phyloP scores from a whole-genome alignment of 495 filamentous ascomycete species.

The Hypomontagnella monticulosa region DNA sequence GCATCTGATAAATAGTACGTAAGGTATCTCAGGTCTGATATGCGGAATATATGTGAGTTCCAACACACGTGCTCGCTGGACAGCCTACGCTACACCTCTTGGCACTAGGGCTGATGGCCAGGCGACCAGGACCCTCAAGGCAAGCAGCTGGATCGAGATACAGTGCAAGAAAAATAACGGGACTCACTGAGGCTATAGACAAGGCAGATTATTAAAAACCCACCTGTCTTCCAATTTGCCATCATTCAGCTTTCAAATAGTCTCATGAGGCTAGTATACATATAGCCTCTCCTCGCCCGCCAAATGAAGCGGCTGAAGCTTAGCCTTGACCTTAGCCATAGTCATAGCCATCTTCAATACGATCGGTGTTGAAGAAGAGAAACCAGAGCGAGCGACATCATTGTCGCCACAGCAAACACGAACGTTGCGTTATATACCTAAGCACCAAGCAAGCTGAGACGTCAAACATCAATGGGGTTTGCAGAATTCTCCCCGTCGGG shows the following conservation, averaged over 20 bases:
- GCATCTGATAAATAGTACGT: constrained; percentile 23
- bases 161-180: constrained; percentile 1
- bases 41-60: not conserved
- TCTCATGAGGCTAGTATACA: not conserved
- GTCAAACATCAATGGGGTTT: constrained; percentile 23
- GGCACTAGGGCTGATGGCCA: constrained; percentile 25
- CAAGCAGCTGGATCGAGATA: constrained; percentile 12
- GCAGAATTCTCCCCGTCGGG: not conserved
- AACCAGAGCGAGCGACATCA: constrained; percentile 4
- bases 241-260: constrained; percentile 3
- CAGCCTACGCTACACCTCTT: constrained; percentile 12
- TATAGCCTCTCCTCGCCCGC: not conserved
- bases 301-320: constrained; percentile 17
- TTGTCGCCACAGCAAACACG: not conserved
- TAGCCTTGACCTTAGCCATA: not conserved
- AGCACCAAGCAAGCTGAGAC: constrained; percentile 17
- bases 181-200: constrained; percentile 6
- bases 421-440: not conserved
- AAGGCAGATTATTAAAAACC: constrained; percentile 27
- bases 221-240: not conserved
- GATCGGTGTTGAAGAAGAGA: constrained; percentile 6
- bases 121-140: not conserved
- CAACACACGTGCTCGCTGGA: constrained; percentile 9
- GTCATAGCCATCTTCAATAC: not conserved
- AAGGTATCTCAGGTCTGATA: not conserved